Conservation (phyloP, 225 moss, liverwort and hornwort genomes). For the Sphagnum contortum region DNA sequence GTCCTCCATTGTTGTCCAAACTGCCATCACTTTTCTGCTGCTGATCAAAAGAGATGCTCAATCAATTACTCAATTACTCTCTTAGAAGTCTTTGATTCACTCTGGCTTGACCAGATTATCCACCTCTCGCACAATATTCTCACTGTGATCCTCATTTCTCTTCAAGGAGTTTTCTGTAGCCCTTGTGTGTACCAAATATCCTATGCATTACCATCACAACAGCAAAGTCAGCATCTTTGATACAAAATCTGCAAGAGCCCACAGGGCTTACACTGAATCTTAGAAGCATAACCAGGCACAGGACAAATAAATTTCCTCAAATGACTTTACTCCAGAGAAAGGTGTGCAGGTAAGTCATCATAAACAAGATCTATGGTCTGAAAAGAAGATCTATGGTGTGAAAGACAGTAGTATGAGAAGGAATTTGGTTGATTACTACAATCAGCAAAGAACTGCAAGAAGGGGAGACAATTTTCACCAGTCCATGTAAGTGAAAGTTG, state of each 20-base stretch:
- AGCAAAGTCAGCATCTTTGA: neutral
- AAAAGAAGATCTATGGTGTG: too few relatives aligned
- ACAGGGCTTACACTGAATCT: neutral
- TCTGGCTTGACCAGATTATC: slow-evolving; percentile 45
- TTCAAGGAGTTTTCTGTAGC: slow-evolving; percentile 52
- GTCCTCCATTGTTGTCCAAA: too few relatives aligned
- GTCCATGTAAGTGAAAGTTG: slow-evolving; percentile 99
- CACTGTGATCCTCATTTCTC: slow-evolving; percentile 39
- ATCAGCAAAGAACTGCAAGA: neutral
- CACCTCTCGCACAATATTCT: slow-evolving; percentile 26
- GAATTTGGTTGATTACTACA: neutral
- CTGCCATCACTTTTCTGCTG: too few relatives aligned
- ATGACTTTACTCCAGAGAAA: too few relatives aligned
- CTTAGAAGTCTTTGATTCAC: slow-evolving; percentile 16
- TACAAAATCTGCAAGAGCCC: neutral
- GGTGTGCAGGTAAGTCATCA: too few relatives aligned
- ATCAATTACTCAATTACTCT: too few relatives aligned
- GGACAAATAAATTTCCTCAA: neutral
- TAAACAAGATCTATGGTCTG: too few relatives aligned
- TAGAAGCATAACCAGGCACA: neutral
- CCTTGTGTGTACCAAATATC: slow-evolving; percentile 60
- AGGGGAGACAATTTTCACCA: slow-evolving; percentile 36
- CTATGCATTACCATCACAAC: slow-evolving; percentile 6
- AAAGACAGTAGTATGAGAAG: neutral
- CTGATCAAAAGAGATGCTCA: too few relatives aligned